Base-by-base conservation (phyloP, 2,329 filamentous ascomycete species). In the Arthrobotrys musiformis region DNA sequence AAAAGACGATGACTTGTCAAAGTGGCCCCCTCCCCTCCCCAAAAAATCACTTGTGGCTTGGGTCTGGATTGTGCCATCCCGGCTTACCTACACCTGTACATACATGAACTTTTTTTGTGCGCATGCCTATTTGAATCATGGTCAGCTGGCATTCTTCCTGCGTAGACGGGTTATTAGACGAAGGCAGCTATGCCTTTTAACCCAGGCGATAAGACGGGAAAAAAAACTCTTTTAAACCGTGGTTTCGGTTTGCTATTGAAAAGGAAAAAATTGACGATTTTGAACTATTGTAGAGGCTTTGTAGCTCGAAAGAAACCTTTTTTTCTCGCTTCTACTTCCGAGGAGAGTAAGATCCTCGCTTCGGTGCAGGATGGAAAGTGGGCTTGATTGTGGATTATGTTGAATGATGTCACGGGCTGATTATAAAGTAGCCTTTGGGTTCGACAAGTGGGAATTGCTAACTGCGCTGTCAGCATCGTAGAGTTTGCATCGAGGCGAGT, bases 291-390 rank as follows among this genome's bases (percentile, higher is more conserved):
- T n/a, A n/a, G n/a, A n/a, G n/a, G n/a, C n/a, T n/a, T n/a, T n/a
- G n/a, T n/a, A n/a, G n/a, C n/a, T n/a, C n/a, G n/a, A n/a, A n/a
- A n/a, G n/a, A n/a, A n/a, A n/a, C n/a, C n/a, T n/a, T n/a, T n/a
- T n/a, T 44, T 61, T 76, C 72, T 76, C 72, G 60, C 58, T 70
- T 70, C 50, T 22, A 54, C 72, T 76, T 70, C 72, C 58, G n/a
- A 64, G 37, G 17, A 48, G 19, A 48, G 72, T 50, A 70, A 56
- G 72, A 76, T 70, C 64, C 60, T 76, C 72, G 64, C 64, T 64
- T 62, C 54, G 3, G 35, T 46, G 50, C 70, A 22, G 26, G 17
- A 58, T 37, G 48, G 37, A n/a, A n/a, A 24, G 26, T 54, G 56
- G 48, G 19, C 28, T 37, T 30, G 60, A 61, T 42, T 40, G 62